Percentiles rank a stretch among this genome's conserved stretches.
Conservation (phyloP, 1,284 basidiomycete genomes). For the Pascua guehoae region DNA sequence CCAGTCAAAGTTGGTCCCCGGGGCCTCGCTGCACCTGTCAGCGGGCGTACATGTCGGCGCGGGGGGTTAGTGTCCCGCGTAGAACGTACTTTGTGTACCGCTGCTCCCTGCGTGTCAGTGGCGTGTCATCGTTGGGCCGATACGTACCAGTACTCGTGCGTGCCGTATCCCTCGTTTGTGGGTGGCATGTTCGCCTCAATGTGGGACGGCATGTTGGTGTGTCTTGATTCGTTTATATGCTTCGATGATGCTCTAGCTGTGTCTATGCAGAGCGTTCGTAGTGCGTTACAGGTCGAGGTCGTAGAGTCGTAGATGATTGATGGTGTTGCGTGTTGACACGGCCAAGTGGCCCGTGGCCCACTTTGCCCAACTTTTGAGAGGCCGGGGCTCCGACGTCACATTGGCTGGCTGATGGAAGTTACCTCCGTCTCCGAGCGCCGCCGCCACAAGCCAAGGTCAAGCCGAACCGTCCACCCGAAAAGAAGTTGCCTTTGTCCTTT, state of each 20-base stretch:
- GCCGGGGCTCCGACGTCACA: constrained; percentile 4
- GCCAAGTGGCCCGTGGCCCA: too few relatives aligned
- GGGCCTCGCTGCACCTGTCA: constrained; percentile 50
- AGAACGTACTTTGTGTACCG: constrained; percentile 62
- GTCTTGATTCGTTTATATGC: background rate
- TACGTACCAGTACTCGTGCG: constrained; percentile 67
- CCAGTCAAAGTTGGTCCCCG: constrained; percentile 71
- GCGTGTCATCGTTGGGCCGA: constrained; percentile 36
- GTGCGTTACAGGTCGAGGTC: background rate
- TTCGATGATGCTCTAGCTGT: background rate
- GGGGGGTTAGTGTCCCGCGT: too few relatives aligned
- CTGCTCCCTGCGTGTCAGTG: constrained; percentile 53
- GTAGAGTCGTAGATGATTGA: background rate
- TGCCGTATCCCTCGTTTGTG: constrained; percentile 71
- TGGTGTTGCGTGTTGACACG: too few relatives aligned
- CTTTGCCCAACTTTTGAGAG: constrained; percentile 3
- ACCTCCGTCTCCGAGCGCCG: too few relatives aligned
- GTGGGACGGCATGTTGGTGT: constrained; percentile 3
- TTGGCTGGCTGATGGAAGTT: background rate
- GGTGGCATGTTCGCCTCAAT: constrained; percentile 55
- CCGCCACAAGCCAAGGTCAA: background rate
- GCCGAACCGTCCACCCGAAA: background rate
- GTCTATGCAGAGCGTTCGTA: background rate
- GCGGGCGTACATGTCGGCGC: background rate
- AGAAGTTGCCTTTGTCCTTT: background rate